These are phyloP conservation scores for Xylaria cubensis DNA, from an alignment of 495 filamentous ascomycete genomes.

Conservation along the genomic window DNA sequence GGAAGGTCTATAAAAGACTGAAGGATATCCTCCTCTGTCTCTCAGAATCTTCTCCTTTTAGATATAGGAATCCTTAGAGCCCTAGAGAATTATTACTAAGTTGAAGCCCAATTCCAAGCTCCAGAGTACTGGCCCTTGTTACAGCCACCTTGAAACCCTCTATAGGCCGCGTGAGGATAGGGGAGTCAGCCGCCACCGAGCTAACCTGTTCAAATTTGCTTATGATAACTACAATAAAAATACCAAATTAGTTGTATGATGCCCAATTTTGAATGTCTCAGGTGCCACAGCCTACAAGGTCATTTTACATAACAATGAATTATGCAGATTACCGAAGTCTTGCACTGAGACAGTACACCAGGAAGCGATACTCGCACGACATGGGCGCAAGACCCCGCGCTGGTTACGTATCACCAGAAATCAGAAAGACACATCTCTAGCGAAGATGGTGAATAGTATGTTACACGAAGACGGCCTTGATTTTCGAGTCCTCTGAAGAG, in stretches of 20 bases:
- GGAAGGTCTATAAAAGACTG: too few species aligned
- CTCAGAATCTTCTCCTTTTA: too few species aligned
- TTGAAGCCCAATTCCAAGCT: too few species aligned
- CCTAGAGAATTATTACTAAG: too few species aligned
- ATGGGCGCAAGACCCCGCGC: background rate
- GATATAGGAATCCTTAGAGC: too few species aligned
- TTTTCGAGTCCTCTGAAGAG: background rate
- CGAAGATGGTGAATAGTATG: background rate
- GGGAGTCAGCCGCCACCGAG: background rate
- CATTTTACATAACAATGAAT: background rate
- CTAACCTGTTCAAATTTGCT: background rate
- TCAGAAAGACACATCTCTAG: background rate
- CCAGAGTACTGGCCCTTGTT: too few species aligned
- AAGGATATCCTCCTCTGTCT: too few species aligned
- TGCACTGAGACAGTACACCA: background rate
- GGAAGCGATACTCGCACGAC: slow-evolving; percentile 7
- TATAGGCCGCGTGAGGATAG: background rate
- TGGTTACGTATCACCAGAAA: slow-evolving; percentile 1
- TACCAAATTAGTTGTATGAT: background rate
- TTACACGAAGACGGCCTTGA: background rate
- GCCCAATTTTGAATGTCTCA: background rate
- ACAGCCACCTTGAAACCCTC: background rate
- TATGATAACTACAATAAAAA: background rate
- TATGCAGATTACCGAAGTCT: slow-evolving; percentile 12
- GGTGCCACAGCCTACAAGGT: background rate